Evolutionary conservation across 495 filamentous ascomycete genomes (phyloP).

Genomic region (Neurospora sp.): DNA sequence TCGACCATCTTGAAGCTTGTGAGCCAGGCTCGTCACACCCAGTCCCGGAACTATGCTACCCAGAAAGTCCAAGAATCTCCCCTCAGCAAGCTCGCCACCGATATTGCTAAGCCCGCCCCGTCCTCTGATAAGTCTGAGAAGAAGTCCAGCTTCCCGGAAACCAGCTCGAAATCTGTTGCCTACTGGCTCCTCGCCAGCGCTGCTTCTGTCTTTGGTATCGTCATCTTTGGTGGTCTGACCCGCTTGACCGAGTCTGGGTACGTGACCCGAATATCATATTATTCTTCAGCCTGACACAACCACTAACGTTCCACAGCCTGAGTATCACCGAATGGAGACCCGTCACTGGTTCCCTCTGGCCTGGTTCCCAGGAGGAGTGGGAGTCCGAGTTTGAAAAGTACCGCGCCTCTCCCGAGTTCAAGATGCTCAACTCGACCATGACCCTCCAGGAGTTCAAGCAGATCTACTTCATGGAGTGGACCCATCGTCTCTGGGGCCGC

Average conservation of each 20-base stretch:
- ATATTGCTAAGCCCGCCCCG: slow-evolving; percentile 7
- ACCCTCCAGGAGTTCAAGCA: slow-evolving; percentile 85
- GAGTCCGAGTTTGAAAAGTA: slow-evolving; percentile 88
- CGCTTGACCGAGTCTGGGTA: slow-evolving; percentile 94
- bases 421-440: slow-evolving; percentile 86
- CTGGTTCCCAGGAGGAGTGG: slow-evolving; percentile 68
- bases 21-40: not conserved
- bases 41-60: slow-evolving; percentile 2
- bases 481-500: slow-evolving; percentile 91
- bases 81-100: slow-evolving; percentile 5
- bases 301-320: slow-evolving; percentile 44
- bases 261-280: no score
- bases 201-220: slow-evolving; percentile 88
- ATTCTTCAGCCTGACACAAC: not conserved
- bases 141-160: slow-evolving; percentile 54
- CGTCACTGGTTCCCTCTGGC: slow-evolving; percentile 87
- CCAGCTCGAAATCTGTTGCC: slow-evolving; percentile 61
- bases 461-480: slow-evolving; percentile 99
- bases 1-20: slow-evolving; percentile 9
- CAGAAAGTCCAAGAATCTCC: slow-evolving; percentile 4
- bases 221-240: slow-evolving; percentile 89
- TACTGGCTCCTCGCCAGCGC: slow-evolving; percentile 93
- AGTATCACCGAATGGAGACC: slow-evolving; percentile 99
- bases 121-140: not conserved
- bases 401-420: slow-evolving; percentile 80